Conservation (phyloP, 768 basidiomycete genomes). For the Mycena belliarum region DNA sequence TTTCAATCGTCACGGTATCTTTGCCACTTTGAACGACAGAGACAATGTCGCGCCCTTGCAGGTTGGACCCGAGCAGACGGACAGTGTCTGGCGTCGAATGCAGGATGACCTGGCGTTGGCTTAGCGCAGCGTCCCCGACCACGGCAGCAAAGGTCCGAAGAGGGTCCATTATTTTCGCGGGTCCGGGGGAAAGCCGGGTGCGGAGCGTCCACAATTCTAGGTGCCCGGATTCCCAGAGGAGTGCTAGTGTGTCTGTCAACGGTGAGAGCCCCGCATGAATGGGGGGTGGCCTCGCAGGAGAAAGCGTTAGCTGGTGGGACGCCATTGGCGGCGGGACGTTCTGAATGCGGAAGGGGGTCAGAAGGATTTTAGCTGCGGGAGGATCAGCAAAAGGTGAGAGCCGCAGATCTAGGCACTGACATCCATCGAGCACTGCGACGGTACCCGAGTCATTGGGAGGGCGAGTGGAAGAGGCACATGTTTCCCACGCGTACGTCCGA, state of each 20-base stretch:
- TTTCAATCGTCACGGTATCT: slow-evolving; percentile 20
- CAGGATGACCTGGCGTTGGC: slow-evolving; percentile 28
- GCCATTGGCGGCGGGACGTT: slow-evolving; percentile 99
- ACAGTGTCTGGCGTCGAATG: slow-evolving; percentile 20
- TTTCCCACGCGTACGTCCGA: slow-evolving; percentile 78
- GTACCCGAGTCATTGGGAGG: slow-evolving; percentile 79
- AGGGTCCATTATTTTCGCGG: slow-evolving; percentile 62
- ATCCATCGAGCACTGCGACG: slow-evolving; percentile 88
- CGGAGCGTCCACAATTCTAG: slow-evolving; percentile 71
- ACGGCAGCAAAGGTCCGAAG: slow-evolving; percentile 36
- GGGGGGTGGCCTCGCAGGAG: slow-evolving; percentile 42
- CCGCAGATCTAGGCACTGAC: slow-evolving; percentile 46
- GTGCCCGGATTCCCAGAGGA: slow-evolving; percentile 71
- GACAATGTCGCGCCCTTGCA: slow-evolving; percentile 35
- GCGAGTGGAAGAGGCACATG: slow-evolving; percentile 54
- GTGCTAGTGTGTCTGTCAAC: slow-evolving; percentile 55
- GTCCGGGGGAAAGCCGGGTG: slow-evolving; percentile 60
- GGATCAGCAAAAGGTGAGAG: background rate
- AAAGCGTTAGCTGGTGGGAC: slow-evolving; percentile 48
- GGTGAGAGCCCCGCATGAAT: slow-evolving; percentile 67
- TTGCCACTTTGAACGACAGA: slow-evolving; percentile 29
- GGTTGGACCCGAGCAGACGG: slow-evolving; percentile 42
- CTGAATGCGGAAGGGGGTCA: slow-evolving; percentile 92
- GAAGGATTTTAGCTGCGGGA: slow-evolving; percentile 61
- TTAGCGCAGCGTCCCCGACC: slow-evolving; percentile 19